Conservation (phyloP, 495 filamentous ascomycete species). For the Daldinia concentrica region DNA sequence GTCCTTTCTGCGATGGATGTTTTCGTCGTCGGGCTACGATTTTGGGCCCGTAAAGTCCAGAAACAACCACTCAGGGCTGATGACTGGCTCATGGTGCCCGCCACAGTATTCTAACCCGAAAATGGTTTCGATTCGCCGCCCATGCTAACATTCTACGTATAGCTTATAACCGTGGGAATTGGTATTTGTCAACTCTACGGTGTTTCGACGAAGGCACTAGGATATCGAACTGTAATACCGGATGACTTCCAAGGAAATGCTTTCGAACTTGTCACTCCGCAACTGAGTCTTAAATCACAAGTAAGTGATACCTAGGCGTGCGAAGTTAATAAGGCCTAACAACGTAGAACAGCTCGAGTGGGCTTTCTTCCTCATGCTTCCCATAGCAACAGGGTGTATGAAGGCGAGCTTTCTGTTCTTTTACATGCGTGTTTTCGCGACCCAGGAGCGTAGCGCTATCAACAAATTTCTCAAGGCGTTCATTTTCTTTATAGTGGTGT, state of each 20-base stretch:
- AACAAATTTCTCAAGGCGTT: slow-evolving; percentile 23
- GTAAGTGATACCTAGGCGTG: neutral
- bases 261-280: slow-evolving; percentile 17
- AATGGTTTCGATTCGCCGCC: too few relatives aligned
- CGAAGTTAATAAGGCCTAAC: neutral
- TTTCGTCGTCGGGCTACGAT: slow-evolving; percentile 34
- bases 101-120: slow-evolving; percentile 30
- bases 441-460: slow-evolving; percentile 12
- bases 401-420: slow-evolving; percentile 43
- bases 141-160: neutral
- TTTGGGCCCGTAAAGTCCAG: slow-evolving; percentile 41
- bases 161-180: slow-evolving; percentile 37
- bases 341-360: slow-evolving; percentile 32
- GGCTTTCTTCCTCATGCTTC: slow-evolving; percentile 34
- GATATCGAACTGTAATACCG: slow-evolving; percentile 25
- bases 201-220: slow-evolving; percentile 28
- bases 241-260: slow-evolving; percentile 15
- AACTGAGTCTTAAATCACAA: slow-evolving; percentile 26
- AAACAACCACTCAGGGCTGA: slow-evolving; percentile 43
- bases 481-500: slow-evolving; percentile 6
- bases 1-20: slow-evolving; percentile 31
- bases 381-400: slow-evolving; percentile 35
- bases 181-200: slow-evolving; percentile 33
- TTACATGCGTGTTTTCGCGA: slow-evolving; percentile 40
- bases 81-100: slow-evolving; percentile 51